Evolutionary conservation across 2,329 filamentous ascomycete genomes (phyloP).

Genomic region (Chaetomiaceae sp.): DNA sequence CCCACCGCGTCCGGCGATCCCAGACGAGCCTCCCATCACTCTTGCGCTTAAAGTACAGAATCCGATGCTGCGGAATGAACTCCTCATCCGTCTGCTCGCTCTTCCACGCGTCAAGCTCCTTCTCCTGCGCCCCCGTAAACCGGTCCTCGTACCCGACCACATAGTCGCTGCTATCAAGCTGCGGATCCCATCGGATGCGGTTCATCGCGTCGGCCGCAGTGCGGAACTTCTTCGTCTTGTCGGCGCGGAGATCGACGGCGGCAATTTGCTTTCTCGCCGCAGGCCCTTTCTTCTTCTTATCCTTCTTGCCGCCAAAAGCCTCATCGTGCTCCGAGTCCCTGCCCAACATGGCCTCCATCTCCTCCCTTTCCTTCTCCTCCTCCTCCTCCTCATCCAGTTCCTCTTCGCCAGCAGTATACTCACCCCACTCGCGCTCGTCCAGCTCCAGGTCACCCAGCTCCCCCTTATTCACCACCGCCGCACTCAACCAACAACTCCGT

Average conservation of each 20-base stretch:
- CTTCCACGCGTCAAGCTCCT: conserved; percentile 53
- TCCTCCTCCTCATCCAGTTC: conserved; percentile 38
- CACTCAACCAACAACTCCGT: conserved; percentile 46
- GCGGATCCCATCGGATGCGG: conserved; percentile 56
- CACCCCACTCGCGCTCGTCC: conserved; percentile 48
- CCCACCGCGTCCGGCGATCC: conserved; percentile 51
- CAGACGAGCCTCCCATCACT: conserved; percentile 51
- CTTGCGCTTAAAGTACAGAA: conserved; percentile 56
- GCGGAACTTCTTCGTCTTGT: conserved; percentile 47
- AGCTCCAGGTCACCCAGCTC: conserved; percentile 42
- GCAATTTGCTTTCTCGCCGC: conserved; percentile 7
- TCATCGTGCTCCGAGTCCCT: conserved; percentile 12
- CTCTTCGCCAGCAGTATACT: conserved; percentile 39
- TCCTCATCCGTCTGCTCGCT: conserved; percentile 60
- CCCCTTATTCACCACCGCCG: conserved; percentile 35
- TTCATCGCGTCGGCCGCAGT: conserved; percentile 56
- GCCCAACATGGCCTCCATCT: conserved; percentile 22
- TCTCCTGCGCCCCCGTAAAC: conserved; percentile 52
- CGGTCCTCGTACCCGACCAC: conserved; percentile 59
- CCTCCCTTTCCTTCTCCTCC: conserved; percentile 32
- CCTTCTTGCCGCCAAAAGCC: conserved; percentile 6
- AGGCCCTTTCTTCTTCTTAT: conserved; percentile 18
- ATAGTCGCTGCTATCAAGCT: conserved; percentile 48
- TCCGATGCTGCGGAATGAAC: conserved; percentile 62
- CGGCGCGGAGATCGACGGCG: conserved; percentile 31